Conservation (phyloP, 148 eudicot genomes). For the Pouteria glomerata region DNA sequence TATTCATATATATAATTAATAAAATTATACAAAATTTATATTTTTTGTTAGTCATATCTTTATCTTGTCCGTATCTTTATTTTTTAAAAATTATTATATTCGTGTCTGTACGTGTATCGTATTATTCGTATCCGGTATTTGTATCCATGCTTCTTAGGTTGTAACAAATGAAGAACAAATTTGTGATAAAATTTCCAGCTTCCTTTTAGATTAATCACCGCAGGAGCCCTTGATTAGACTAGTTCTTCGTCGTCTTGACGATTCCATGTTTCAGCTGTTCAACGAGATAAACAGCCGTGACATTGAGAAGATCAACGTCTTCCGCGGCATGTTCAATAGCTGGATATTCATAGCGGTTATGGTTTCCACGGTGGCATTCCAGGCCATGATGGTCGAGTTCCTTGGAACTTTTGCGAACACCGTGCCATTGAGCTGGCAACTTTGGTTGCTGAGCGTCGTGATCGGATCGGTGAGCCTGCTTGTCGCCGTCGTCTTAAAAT, state of each 20-base stretch:
- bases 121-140: no score
- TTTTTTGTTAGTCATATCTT: no score
- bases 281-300: slow-evolving; percentile 97
- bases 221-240: not conserved
- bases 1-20: no score
- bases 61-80: no score
- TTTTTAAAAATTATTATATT: no score
- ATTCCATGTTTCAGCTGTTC: slow-evolving; percentile 53
- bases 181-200: not conserved
- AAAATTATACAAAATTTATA: no score
- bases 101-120: no score
- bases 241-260: not conserved
- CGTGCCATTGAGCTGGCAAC: slow-evolving; percentile 79
- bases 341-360: slow-evolving; percentile 72
- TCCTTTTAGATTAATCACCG: not conserved
- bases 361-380: slow-evolving; percentile 65
- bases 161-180: no score
- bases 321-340: slow-evolving; percentile 70
- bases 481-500: slow-evolving; percentile 68
- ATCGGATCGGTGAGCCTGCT: slow-evolving; percentile 75
- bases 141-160: no score
- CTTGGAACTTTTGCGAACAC: slow-evolving; percentile 90
- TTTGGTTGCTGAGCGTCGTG: slow-evolving; percentile 65
- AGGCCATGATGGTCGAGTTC: slow-evolving; percentile 78
- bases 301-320: slow-evolving; percentile 84